phyloP scores from a whole-genome alignment of 108 stramenopile genomes.

The Pseudonitzschia multistriata region DNA sequence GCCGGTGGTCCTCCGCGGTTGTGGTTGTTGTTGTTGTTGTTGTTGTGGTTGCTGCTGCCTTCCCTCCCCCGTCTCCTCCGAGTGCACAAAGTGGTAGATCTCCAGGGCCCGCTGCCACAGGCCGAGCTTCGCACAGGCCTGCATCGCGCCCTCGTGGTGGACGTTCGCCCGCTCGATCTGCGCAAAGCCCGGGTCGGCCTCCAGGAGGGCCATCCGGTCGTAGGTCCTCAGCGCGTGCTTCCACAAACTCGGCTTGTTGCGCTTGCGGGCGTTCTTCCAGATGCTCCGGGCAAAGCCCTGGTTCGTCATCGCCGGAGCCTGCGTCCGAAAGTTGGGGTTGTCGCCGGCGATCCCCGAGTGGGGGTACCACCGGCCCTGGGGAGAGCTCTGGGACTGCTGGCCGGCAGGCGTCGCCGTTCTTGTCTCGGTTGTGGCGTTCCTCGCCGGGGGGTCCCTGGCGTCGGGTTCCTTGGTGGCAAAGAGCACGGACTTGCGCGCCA shows the following conservation, averaged over 20 bases:
- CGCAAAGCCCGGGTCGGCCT: conserved; percentile 16
- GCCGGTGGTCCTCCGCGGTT: background rate
- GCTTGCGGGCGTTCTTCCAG: conserved; percentile 72
- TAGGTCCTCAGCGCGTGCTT: conserved; percentile 68
- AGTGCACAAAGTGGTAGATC: conserved; percentile 56
- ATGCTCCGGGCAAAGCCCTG: conserved; percentile 72
- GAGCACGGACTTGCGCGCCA: conserved; percentile 56
- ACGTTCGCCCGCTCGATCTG: conserved; percentile 52
- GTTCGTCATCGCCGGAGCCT: conserved; percentile 70
- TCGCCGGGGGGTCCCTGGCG: too few relatives aligned
- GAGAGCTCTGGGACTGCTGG: background rate
- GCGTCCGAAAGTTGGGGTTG: conserved; percentile 74
- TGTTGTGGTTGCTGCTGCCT: conserved; percentile 15
- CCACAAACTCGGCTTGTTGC: conserved; percentile 76
- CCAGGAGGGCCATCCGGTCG: conserved; percentile 60
- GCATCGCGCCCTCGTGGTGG: conserved; percentile 76
- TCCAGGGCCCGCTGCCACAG: conserved; percentile 67
- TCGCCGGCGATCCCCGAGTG: conserved; percentile 55
- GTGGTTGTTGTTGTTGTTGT: background rate
- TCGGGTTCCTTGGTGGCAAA: conserved; percentile 11
- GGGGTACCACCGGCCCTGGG: conserved; percentile 59
- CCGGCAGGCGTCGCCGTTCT: background rate
- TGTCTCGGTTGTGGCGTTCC: background rate
- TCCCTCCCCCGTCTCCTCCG: conserved; percentile 15
- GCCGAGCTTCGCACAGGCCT: conserved; percentile 75